Base-by-base conservation (phyloP, 495 filamentous ascomycete genomes). In the Rhypophila decipiens region DNA sequence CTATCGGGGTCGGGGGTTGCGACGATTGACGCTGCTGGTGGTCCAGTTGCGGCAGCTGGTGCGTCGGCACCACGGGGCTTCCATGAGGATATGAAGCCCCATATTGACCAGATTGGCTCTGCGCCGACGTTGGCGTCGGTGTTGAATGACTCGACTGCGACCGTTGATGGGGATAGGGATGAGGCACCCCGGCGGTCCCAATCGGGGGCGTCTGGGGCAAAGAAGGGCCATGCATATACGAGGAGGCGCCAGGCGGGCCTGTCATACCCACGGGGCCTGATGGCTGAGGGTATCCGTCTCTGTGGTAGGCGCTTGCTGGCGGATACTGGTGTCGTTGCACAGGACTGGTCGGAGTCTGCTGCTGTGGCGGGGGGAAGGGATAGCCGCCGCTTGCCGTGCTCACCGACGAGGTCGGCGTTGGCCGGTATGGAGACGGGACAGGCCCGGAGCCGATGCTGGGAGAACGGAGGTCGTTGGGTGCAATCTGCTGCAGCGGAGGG, bases 51-150 rank as follows among this genome's bases (percentile, higher is more conserved):
- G 68, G 69, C 13, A 69, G 67, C 11, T 66, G 59, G 43, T 72
- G 69, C 21, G 63, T 50, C 10, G 71, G 50, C 34, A 71, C 60
- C n/a, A 76, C 59, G 18, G 79, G 79, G 48, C 78, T 82, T 23
- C 73, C 73, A 42, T 77, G 77, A 7, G 57, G 55, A 44, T 70
- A 76, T 24, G 74, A 67, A 34, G 64, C 56, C 15, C 68, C 70
- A 45, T 73, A 77, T 9, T 74, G 65, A 22, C 60, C 60, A 18
- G 67, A 65, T 56, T 78, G 78, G 57, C 74, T 72, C 23, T 78
- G 75, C 13, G 74, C 70, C 18, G 78, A 81, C 1, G 75, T 77
- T 19, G 78, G 76, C 15, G 78, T 81, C 19, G 78, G 65, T 15
- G 70, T 73, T n/a, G 70, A 77, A 31, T 76, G 70, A n/a, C 36